These are phyloP conservation scores for Ochetophila trinervis DNA, from an alignment of 306 rosid genomes.

Conservation along the genomic window DNA sequence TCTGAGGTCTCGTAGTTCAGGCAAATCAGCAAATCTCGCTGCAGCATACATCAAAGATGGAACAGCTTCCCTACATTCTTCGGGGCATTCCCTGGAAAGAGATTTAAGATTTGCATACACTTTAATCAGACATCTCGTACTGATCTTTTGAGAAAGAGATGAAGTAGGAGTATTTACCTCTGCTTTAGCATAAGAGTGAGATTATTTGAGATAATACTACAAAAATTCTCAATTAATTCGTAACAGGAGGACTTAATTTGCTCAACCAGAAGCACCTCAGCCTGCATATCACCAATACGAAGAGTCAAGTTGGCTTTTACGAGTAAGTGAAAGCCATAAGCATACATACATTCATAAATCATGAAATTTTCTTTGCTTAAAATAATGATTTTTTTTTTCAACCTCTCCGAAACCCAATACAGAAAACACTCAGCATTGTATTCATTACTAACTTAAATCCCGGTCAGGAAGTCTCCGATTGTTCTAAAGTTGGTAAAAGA, in stretches of 20 bases:
- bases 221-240: slow-evolving; percentile 44
- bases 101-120: too few relatives aligned
- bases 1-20: slow-evolving; percentile 73
- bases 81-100: slow-evolving; percentile 68
- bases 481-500: too few relatives aligned
- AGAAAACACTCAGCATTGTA: background rate
- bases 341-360: too few relatives aligned
- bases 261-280: slow-evolving; percentile 53
- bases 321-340: background rate
- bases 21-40: slow-evolving; percentile 67
- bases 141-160: background rate
- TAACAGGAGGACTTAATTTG: slow-evolving; percentile 51
- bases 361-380: too few relatives aligned
- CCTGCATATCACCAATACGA: slow-evolving; percentile 40
- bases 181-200: slow-evolving; percentile 52
- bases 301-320: background rate
- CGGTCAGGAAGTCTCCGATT: too few relatives aligned
- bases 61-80: slow-evolving; percentile 84
- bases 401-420: background rate
- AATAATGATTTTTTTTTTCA: too few relatives aligned
- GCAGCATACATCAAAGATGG: slow-evolving; percentile 70
- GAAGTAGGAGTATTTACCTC: slow-evolving; percentile 30
- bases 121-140: background rate
- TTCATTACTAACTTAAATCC: background rate
- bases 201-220: slow-evolving; percentile 45